Evolutionary conservation across 192 early-diverging fungal species (phyloP), one percentile per base, ranked within the genome.

Genomic region (Coemansia erecta): DNA sequence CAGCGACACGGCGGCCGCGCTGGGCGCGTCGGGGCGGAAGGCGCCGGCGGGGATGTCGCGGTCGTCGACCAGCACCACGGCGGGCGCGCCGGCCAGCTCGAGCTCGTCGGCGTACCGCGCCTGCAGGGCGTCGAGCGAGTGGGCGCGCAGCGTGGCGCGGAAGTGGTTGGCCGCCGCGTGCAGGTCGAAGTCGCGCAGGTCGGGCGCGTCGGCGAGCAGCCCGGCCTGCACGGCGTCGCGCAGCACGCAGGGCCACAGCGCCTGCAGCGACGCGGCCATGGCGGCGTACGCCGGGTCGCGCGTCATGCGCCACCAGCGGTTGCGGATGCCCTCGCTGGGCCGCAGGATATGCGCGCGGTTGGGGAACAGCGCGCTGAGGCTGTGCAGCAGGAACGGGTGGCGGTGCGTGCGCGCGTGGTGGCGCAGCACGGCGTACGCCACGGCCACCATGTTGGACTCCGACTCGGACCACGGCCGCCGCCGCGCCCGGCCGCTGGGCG

Each of bases 241-340:
- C 35, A 72, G 52, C 26, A 65, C 63, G 23, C 57, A 62, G n/a
- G 33, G 43, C 70, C 76, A 79, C 5, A 79, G 26, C 0, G 13
- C 18, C 9, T 19, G 17, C 22, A 79, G 18, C 4, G 37, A 14
- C 0, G 45, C 59, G 47, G 24, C 15, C 33, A 58, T 26, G 8
- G 33, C 15, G 2, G 2, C 18, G 13, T 40, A 53, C 14, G 37
- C 44, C 4, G 42, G 37, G 13, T 47, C 24, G 17, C 43, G 47
- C 6, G 23, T 22, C 43, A 69, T 53, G 8, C 39, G 44, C 2
- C 10, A 3, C 65, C 65, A 66, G 28, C 59, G 70, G 1, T 60
- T 44, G 8, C 70, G 62, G 13, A 69, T 14, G 18, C 44, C 47
- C 11, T 72, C 66, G 31, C 12, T 18, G 7, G 66, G 67, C 0